Evolutionary conservation across 495 filamentous ascomycete genomes (phyloP).

Genomic region (Geoglossum glabrum): DNA sequence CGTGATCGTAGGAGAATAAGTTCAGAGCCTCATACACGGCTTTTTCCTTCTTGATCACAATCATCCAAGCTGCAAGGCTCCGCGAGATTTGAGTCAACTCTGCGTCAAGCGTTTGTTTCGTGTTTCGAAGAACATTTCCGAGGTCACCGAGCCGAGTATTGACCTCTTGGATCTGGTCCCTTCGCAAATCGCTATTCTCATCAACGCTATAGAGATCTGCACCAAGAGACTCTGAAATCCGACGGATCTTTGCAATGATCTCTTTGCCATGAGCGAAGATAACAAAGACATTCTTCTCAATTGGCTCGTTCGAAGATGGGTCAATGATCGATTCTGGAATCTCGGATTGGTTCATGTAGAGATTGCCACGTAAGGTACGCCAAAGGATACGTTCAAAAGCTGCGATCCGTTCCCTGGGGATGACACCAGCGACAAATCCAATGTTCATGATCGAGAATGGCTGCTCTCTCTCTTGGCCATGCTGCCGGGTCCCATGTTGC

Average conservation of each 20-base stretch:
- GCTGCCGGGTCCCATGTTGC: constrained; percentile 38
- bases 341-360: constrained; percentile 99
- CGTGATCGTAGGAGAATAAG: constrained; percentile 86
- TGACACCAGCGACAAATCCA: constrained; percentile 98
- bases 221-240: constrained; percentile 92
- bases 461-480: constrained; percentile 53
- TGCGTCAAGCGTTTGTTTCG: constrained; percentile 83
- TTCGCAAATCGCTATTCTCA: constrained; percentile 80
- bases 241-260: constrained; percentile 93
- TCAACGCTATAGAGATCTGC: constrained; percentile 92
- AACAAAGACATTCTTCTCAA: constrained; percentile 96
- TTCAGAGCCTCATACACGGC: constrained; percentile 94
- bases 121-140: constrained; percentile 77
- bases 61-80: constrained; percentile 84
- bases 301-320: constrained; percentile 70
- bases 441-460: constrained; percentile 95
- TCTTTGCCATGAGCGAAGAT: constrained; percentile 98
- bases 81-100: constrained; percentile 85
- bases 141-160: constrained; percentile 82
- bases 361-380: constrained; percentile 87
- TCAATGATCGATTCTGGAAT: constrained; percentile 90
- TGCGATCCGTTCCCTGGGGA: constrained; percentile 76
- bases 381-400: constrained; percentile 95
- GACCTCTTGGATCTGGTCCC: constrained; percentile 92
- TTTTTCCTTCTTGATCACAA: constrained; percentile 95